Conservation (phyloP, 768 basidiomycete species). For the Pisolithus sp. region DNA sequence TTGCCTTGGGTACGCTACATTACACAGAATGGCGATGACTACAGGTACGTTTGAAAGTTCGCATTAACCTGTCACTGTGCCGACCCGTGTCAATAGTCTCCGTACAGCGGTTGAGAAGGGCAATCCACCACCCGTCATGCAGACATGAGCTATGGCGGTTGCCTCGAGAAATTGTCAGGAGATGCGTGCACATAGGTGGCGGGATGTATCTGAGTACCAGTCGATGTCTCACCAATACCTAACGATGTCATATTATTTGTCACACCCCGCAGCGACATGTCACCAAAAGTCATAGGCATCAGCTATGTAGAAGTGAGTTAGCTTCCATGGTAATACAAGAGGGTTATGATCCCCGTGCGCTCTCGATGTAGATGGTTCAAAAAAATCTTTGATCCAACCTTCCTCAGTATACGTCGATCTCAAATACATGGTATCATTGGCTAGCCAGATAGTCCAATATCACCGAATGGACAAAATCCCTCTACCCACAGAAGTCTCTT, state of each 20-base stretch:
- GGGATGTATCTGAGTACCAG: not conserved
- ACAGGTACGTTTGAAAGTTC: conserved; percentile 49
- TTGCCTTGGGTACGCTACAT: conserved; percentile 95
- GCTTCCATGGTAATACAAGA: no score
- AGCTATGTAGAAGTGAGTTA: not conserved
- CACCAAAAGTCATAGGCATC: not conserved
- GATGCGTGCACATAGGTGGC: not conserved
- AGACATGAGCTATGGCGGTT: conserved; percentile 10
- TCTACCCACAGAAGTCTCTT: conserved; percentile 20
- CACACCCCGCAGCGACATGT: not conserved
- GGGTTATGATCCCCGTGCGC: not conserved
- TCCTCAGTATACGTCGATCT: no score
- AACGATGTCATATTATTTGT: not conserved
- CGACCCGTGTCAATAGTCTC: conserved; percentile 35
- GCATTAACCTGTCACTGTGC: not conserved
- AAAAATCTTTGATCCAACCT: not conserved
- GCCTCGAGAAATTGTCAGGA: not conserved
- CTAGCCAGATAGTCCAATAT: not conserved
- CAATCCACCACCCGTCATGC: conserved; percentile 49
- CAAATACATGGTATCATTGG: no score
- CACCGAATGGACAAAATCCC: conserved; percentile 34
- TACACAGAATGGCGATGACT: conserved; percentile 87
- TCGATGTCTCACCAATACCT: not conserved
- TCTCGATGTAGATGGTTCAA: not conserved
- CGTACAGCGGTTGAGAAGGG: conserved; percentile 74